These are phyloP conservation scores for Lathyrus sativus DNA, from an alignment of 306 rosid species.

Conservation along the genomic window DNA sequence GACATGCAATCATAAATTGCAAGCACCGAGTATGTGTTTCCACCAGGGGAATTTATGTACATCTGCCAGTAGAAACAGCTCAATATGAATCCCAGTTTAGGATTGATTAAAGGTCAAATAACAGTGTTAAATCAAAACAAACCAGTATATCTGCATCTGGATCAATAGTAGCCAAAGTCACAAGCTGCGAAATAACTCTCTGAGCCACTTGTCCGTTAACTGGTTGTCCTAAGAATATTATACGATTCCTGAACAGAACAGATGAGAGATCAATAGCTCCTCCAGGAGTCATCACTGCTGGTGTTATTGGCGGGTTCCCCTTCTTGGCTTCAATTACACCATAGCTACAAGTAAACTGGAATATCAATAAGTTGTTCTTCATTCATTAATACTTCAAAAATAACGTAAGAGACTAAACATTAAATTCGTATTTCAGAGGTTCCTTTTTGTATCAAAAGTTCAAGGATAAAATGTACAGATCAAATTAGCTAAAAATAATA, in stretches of 20 bases:
- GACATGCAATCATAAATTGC: constrained; percentile 99
- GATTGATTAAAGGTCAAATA: constrained; percentile 3
- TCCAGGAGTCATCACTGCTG: constrained; percentile 92
- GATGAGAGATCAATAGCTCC: constrained; percentile 88
- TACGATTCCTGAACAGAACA: constrained; percentile 86
- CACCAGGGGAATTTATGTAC: constrained; percentile 95
- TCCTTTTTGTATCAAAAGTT: constrained; percentile 12
- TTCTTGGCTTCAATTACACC: constrained; percentile 67
- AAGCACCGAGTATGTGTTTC: constrained; percentile 85
- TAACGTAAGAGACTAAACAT: constrained; percentile 8
- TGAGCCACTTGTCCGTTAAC: constrained; percentile 84
- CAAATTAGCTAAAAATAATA: constrained; percentile 1
- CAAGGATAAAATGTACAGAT: neutral
- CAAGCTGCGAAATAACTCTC: constrained; percentile 93
- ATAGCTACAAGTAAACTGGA: constrained; percentile 52
- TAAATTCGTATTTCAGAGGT: constrained; percentile 4
- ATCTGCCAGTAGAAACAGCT: constrained; percentile 56
- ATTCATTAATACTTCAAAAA: constrained; percentile 1
- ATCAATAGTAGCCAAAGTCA: constrained; percentile 87
- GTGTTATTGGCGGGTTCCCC: constrained; percentile 82
- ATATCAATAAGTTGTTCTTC: constrained; percentile 32
- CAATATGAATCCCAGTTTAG: constrained; percentile 18
- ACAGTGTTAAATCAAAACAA: constrained; percentile 33
- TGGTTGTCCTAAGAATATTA: constrained; percentile 93
- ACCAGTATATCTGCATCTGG: constrained; percentile 85